Percentiles rank a stretch among this genome's conserved stretches.
These are phyloP conservation scores for Quercus parvula DNA, from an alignment of 306 rosid species.

Conservation along the genomic window DNA sequence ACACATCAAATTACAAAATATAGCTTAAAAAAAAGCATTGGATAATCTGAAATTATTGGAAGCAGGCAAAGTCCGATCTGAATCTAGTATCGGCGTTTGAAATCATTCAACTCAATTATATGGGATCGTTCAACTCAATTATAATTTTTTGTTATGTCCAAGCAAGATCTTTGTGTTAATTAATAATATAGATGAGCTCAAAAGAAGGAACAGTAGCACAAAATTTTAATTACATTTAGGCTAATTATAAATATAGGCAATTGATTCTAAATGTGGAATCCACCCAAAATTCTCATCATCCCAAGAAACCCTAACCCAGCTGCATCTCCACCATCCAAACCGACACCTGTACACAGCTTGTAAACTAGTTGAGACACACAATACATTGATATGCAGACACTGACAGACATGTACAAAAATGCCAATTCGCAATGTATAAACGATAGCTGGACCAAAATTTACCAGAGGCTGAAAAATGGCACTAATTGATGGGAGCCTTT, in stretches of 20 bases:
- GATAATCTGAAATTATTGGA: background rate
- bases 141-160: too few relatives aligned
- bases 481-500: constrained; percentile 6
- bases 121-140: too few relatives aligned
- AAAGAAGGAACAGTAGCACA: background rate
- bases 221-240: background rate
- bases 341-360: background rate
- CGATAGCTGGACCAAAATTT: background rate
- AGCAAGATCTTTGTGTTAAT: background rate
- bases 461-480: background rate
- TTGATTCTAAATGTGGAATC: background rate
- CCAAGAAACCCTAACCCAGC: background rate
- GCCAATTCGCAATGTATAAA: background rate
- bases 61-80: background rate
- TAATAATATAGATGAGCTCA: background rate
- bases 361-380: background rate
- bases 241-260: background rate
- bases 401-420: background rate
- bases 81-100: background rate
- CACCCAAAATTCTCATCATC: background rate
- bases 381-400: background rate
- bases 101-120: too few relatives aligned
- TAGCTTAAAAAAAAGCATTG: background rate
- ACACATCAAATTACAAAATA: background rate
- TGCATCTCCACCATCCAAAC: background rate